Evolutionary conservation across 2,329 filamentous ascomycete genomes (phyloP), one percentile per base, ranked within the genome.

Genomic region (Aspergillus brasiliensis): DNA sequence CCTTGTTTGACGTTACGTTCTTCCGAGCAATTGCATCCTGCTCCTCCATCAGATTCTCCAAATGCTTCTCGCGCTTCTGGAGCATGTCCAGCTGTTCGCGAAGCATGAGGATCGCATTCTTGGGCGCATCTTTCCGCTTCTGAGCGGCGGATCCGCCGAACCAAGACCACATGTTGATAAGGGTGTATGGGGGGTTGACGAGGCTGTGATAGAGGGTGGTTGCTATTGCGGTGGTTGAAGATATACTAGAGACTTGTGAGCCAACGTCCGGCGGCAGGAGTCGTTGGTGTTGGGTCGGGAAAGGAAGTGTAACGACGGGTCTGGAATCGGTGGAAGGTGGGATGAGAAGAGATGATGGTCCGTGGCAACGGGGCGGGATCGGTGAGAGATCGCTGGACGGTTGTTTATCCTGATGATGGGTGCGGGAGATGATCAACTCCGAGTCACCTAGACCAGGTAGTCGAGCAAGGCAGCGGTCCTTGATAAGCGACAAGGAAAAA

Each of bases 1-100:
- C 92, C 81, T 97, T 98, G 82, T 98, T 98, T 61, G 89, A 84
- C 71, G 83, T 87, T 58, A 97, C 89, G 64, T 95, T 89, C 84
- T 97, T 97, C 78, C 91, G 86, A 47, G 95, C 95, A 67, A 96
- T 85, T 38, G 84, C 85, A 71, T 97, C 92, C 77, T 98, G 93
- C 77, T 98, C 92, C 25, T 92, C 89, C 82, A 98, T 97, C 82
- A 96, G 92, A 64, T 85, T 90, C 78, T 95, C 90, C 63, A 98
- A 80, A 75, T 98, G 92, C 77, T 87, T 91, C 83, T 98, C 93
- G 62, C 94, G 86, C 85, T 99, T 99, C 81, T 96, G 92, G 74
- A 99, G 84, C 93, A 98, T 98, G 70, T 97, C 94, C 47, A 98
- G 84, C 81, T 97, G 94, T 72, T 89, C 86, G 69, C 95, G 88